phyloP scores from a whole-genome alignment of 2,329 filamentous ascomycete species.

The Lachnellula subtilissima region DNA sequence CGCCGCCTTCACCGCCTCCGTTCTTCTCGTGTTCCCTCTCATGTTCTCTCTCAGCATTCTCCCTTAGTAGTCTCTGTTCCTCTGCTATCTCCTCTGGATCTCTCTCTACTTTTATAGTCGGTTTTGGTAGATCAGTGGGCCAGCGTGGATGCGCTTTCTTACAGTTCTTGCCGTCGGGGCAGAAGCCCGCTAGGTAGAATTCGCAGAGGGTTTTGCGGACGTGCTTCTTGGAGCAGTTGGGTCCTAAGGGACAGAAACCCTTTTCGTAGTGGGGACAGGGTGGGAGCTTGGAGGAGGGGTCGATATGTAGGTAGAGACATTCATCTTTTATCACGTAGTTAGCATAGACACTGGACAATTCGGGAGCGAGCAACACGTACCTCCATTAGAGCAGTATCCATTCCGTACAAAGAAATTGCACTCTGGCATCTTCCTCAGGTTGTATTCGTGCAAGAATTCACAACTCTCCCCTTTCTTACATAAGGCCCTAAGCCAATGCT shows the following conservation, averaged over 20 bases:
- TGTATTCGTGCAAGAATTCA: conserved; percentile 98
- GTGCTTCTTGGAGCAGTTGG: conserved; percentile 82
- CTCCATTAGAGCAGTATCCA: conserved; percentile 88
- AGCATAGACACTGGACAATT: conserved; percentile 1
- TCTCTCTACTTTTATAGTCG: conserved; percentile 61
- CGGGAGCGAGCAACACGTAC: conserved; percentile 16
- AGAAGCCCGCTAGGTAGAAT: conserved; percentile 92
- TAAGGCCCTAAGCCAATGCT: conserved; percentile 94
- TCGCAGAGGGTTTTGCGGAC: conserved; percentile 74
- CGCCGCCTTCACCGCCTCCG: conserved; percentile 24
- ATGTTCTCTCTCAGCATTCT: conserved; percentile 48
- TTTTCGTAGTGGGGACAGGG: conserved; percentile 89
- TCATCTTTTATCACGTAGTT: conserved; percentile 54
- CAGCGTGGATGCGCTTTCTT: conserved; percentile 78
- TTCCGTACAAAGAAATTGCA: conserved; percentile 95
- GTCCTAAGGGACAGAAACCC: conserved; percentile 90
- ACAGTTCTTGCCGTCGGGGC: conserved; percentile 75
- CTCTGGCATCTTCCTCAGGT: conserved; percentile 95
- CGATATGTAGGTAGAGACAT: conserved; percentile 87
- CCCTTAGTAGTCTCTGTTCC: conserved; percentile 52
- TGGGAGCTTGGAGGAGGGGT: conserved; percentile 72
- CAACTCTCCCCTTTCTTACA: conserved; percentile 97
- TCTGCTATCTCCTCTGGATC: conserved; percentile 52
- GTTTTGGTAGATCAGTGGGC: conserved; percentile 67
- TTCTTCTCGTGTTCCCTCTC: conserved; percentile 38